A percentile compares a stretch with the other conserved stretches of the same genome.
Conservation (phyloP, 2,329 filamentous ascomycete genomes). For the Fusarium robinianum region DNA sequence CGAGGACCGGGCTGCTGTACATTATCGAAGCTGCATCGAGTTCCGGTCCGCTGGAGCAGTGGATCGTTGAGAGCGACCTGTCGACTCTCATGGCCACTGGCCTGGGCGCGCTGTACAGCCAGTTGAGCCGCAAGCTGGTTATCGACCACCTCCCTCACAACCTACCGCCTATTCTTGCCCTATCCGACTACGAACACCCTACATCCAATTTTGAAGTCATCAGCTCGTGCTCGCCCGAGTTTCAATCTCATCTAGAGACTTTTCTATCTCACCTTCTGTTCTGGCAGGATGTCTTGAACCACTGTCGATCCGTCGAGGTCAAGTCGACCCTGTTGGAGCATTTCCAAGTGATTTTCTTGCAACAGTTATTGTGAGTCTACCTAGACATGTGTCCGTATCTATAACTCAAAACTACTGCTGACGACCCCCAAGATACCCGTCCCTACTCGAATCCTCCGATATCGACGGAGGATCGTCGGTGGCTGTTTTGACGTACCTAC, state of each 20-base stretch:
- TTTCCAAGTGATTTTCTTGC: conserved; percentile 94
- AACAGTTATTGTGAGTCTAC: conserved; percentile 78
- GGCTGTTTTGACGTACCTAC: conserved; percentile 90
- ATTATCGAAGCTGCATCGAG: conserved; percentile 91
- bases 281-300: conserved; percentile 97
- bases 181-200: conserved; percentile 86
- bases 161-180: conserved; percentile 79
- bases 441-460: conserved; percentile 93
- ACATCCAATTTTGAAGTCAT: conserved; percentile 72
- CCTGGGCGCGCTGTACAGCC: conserved; percentile 74
- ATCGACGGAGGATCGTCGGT: conserved; percentile 96
- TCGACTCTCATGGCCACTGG: conserved; percentile 97
- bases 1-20: conserved; percentile 89
- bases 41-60: conserved; percentile 82
- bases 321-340: conserved; percentile 93
- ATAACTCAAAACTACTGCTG: background rate
- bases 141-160: conserved; percentile 76
- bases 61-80: conserved; percentile 96
- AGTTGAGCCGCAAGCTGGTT: conserved; percentile 76
- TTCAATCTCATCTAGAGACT: conserved; percentile 85
- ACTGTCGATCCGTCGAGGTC: conserved; percentile 89
- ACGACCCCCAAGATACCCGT: conserved; percentile 73
- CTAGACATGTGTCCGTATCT: no score
- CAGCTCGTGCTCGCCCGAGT: conserved; percentile 73
- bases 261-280: conserved; percentile 95